Conservation (phyloP, 805 yeast species). For the Cyberlindnera subsufficiens region DNA sequence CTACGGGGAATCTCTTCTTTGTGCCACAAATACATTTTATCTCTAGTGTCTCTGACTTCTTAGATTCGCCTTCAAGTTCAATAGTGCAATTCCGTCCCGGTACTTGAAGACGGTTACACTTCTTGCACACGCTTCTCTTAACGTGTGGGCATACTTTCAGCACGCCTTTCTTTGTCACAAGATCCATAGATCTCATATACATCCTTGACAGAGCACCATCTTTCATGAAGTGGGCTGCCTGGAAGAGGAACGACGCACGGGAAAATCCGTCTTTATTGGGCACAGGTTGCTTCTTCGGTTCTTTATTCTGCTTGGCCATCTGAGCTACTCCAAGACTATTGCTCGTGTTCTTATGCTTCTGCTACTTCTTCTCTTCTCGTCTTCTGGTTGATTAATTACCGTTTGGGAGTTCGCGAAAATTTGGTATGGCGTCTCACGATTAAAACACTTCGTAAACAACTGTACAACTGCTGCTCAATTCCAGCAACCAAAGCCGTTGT, state of each 20-base stretch:
- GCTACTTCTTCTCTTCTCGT: not conserved
- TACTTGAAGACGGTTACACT: slow-evolving; percentile 46
- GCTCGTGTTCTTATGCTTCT: not conserved
- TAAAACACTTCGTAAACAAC: no score
- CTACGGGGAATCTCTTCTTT: slow-evolving; percentile 56
- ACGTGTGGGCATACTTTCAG: slow-evolving; percentile 55
- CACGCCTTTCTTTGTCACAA: slow-evolving; percentile 65
- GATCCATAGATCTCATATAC: slow-evolving; percentile 47
- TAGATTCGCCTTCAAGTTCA: slow-evolving; percentile 38
- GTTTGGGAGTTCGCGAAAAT: not conserved
- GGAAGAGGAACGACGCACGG: slow-evolving; percentile 54
- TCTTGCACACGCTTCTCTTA: slow-evolving; percentile 66
- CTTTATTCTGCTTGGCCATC: slow-evolving; percentile 14
- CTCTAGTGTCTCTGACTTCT: slow-evolving; percentile 41
- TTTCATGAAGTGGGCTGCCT: slow-evolving; percentile 29
- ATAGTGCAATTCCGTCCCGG: slow-evolving; percentile 41
- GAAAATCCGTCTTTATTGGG: slow-evolving; percentile 47
- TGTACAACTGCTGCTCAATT: no score
- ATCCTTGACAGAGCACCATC: slow-evolving; percentile 45
- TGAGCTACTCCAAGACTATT: no score
- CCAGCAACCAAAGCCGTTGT: no score
- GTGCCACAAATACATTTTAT: slow-evolving; percentile 49
- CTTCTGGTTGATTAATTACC: no score
- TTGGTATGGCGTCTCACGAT: not conserved
- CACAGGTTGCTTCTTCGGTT: slow-evolving; percentile 4